Evolutionary conservation across 2,329 filamentous ascomycete genomes (phyloP).

Genomic region (Pyrenophora seminiperda): DNA sequence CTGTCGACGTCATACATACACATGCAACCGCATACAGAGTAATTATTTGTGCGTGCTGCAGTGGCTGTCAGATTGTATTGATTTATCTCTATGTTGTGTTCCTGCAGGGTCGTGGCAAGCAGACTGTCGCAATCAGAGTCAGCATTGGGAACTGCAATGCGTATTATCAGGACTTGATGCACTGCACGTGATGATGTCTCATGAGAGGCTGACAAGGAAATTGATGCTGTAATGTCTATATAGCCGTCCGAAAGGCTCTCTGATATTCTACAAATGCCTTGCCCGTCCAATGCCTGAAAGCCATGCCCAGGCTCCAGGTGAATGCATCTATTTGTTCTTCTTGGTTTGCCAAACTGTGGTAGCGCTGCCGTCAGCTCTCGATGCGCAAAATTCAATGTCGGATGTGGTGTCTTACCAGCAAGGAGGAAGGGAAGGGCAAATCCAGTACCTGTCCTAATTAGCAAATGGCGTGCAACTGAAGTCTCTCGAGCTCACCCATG

Average conservation of each 20-base stretch:
- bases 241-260: slow-evolving; percentile 35
- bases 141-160: too few species aligned
- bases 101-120: too few species aligned
- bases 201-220: slow-evolving; percentile 40
- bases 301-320: slow-evolving; percentile 16
- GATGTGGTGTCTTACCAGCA: slow-evolving; percentile 59
- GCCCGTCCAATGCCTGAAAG: slow-evolving; percentile 22
- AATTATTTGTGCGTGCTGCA: too few species aligned
- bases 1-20: not conserved
- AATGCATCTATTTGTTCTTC: slow-evolving; percentile 58
- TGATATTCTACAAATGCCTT: slow-evolving; percentile 42
- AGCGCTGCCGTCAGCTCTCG: slow-evolving; percentile 25
- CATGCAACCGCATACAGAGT: too few species aligned
- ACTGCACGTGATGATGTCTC: too few species aligned
- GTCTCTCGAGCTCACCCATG: slow-evolving; percentile 62
- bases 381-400: not conserved
- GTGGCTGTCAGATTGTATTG: too few species aligned
- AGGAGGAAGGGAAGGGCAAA: slow-evolving; percentile 66
- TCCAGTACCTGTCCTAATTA: slow-evolving; percentile 59
- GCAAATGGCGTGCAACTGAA: slow-evolving; percentile 25
- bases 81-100: too few species aligned
- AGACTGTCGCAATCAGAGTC: too few species aligned
- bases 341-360: slow-evolving; percentile 68
- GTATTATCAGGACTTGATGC: too few species aligned
- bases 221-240: slow-evolving; percentile 45